A percentile compares a stretch with the other conserved stretches of the same genome.
These are phyloP conservation scores for Fonsecaea monophora DNA, from an alignment of 2,329 filamentous ascomycete species.

Conservation along the genomic window DNA sequence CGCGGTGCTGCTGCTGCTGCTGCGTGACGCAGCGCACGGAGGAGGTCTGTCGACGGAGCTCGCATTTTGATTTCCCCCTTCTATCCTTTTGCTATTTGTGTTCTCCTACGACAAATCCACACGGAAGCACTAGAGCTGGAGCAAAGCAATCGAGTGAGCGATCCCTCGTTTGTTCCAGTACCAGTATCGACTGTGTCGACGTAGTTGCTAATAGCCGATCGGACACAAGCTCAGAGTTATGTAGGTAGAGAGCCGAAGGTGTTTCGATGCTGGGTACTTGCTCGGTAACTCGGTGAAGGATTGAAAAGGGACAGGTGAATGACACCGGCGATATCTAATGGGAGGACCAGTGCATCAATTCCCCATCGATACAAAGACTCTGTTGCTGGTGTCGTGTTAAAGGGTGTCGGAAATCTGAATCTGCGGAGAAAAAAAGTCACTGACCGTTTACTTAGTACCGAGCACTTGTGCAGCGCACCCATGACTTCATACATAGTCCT, in stretches of 20 bases:
- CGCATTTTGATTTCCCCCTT: slow-evolving; percentile 22
- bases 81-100: too few species aligned
- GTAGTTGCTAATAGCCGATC: too few species aligned
- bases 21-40: slow-evolving; percentile 51
- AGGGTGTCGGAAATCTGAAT: background rate
- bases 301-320: too few species aligned
- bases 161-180: too few species aligned
- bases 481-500: slow-evolving; percentile 11
- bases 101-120: too few species aligned
- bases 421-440: background rate
- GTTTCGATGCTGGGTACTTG: too few species aligned
- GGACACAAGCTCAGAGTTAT: too few species aligned
- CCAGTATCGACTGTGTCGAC: too few species aligned
- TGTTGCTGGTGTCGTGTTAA: background rate
- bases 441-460: background rate
- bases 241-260: too few species aligned
- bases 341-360: background rate
- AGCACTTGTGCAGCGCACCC: background rate
- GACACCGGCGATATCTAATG: too few species aligned
- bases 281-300: background rate
- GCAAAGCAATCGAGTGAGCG: too few species aligned
- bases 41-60: slow-evolving; percentile 51
- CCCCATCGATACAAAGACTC: background rate
- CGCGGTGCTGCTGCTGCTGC: slow-evolving; percentile 27
- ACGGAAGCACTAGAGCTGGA: too few species aligned